Percentiles rank a stretch among this genome's conserved stretches.
Evolutionary conservation across 345 rosid species (phyloP).

Genomic region (Reutealis trisperma): DNA sequence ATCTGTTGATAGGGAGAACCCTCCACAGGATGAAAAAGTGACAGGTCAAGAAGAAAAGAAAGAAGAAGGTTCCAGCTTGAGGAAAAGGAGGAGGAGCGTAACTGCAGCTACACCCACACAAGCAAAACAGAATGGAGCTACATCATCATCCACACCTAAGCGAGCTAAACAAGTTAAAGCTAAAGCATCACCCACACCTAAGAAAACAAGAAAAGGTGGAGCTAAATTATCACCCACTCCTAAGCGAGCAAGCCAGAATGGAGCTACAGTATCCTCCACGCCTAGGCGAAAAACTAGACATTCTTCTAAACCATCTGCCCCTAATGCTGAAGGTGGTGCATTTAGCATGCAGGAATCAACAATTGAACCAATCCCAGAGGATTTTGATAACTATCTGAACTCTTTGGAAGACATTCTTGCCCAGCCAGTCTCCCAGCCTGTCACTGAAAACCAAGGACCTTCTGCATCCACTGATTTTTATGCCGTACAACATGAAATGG

Average conservation of each 20-base stretch:
- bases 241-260: background rate
- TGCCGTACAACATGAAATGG: slow-evolving; percentile 45
- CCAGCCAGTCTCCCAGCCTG: slow-evolving; percentile 49
- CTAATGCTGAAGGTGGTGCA: slow-evolving; percentile 20
- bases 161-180: slow-evolving; percentile 11
- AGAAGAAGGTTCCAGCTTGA: slow-evolving; percentile 26
- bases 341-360: slow-evolving; percentile 26
- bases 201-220: slow-evolving; percentile 2
- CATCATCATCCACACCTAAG: slow-evolving; percentile 14
- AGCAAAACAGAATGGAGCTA: background rate
- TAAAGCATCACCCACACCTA: slow-evolving; percentile 21
- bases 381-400: slow-evolving; percentile 64
- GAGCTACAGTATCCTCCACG: slow-evolving; percentile 19
- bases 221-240: slow-evolving; percentile 8
- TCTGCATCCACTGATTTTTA: slow-evolving; percentile 20
- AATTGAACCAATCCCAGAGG: slow-evolving; percentile 44
- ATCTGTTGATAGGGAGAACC: slow-evolving; percentile 23
- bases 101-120: slow-evolving; percentile 25
- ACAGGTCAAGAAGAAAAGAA: slow-evolving; percentile 26
- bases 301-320: slow-evolving; percentile 21
- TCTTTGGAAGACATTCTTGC: slow-evolving; percentile 59
- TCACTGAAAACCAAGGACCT: slow-evolving; percentile 24
- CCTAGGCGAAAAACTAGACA: slow-evolving; percentile 36
- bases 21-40: slow-evolving; percentile 25
- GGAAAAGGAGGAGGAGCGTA: slow-evolving; percentile 42